Percentiles rank a stretch among this genome's conserved stretches.
phyloP scores from a whole-genome alignment of 2,329 filamentous ascomycete species.

The Fusarium brevicatenulatum region DNA sequence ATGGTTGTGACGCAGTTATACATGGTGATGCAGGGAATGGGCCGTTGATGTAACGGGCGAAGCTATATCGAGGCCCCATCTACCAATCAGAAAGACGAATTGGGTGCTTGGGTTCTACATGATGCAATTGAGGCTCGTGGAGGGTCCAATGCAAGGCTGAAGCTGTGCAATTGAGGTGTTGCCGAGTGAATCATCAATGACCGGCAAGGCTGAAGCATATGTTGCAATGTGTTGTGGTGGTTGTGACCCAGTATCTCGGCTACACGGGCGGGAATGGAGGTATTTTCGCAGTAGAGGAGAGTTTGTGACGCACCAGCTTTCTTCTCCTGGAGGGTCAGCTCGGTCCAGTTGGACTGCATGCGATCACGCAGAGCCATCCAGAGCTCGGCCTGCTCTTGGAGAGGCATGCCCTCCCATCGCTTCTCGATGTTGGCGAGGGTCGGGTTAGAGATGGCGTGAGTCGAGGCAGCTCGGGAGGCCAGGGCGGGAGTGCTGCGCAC shows the following conservation, averaged over 20 bases:
- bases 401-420: slow-evolving; percentile 97
- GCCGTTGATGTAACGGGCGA: slow-evolving; percentile 21
- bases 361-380: slow-evolving; percentile 99
- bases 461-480: slow-evolving; percentile 68
- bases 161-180: slow-evolving; percentile 16
- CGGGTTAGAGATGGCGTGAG: slow-evolving; percentile 97
- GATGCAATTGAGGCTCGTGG: slow-evolving; percentile 42
- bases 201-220: slow-evolving; percentile 5
- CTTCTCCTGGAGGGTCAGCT: slow-evolving; percentile 97
- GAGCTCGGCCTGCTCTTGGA: slow-evolving; percentile 98
- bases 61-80: slow-evolving; percentile 25
- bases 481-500: slow-evolving; percentile 59
- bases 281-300: slow-evolving; percentile 47
- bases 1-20: slow-evolving; percentile 22
- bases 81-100: slow-evolving; percentile 41
- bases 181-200: slow-evolving; percentile 31
- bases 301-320: slow-evolving; percentile 85
- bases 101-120: slow-evolving; percentile 32
- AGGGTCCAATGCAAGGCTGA: slow-evolving; percentile 37
- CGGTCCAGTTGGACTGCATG: slow-evolving; percentile 98
- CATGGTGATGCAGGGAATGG: slow-evolving; percentile 23
- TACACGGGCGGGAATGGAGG: slow-evolving; percentile 43
- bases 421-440: slow-evolving; percentile 99
- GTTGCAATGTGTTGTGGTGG: slow-evolving; percentile 16
- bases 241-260: slow-evolving; percentile 36